These are phyloP conservation scores for Biscogniauxia mediterranea DNA, from an alignment of 2,329 filamentous ascomycete genomes.

Conservation along the genomic window DNA sequence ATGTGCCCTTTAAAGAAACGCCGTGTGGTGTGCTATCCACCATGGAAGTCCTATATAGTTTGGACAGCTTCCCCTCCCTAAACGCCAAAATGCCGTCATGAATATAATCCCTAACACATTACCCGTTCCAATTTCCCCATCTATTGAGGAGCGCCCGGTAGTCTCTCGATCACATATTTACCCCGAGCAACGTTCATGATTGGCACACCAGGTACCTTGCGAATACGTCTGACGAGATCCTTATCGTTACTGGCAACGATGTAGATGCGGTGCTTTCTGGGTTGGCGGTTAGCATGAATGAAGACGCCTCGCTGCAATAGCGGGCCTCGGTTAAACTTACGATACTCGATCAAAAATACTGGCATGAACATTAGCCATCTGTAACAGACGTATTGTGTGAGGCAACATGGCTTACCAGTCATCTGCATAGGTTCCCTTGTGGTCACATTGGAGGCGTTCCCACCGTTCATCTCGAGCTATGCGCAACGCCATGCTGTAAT, in stretches of 20 bases:
- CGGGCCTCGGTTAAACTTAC: not conserved
- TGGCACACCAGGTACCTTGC: slow-evolving; percentile 72
- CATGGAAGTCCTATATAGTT: not conserved
- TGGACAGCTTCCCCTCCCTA: slow-evolving; percentile 1
- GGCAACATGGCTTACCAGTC: slow-evolving; percentile 54
- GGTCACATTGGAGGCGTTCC: slow-evolving; percentile 81
- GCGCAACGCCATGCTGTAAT: slow-evolving; percentile 1
- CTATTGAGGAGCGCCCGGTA: slow-evolving; percentile 75
- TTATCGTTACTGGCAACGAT: slow-evolving; percentile 72
- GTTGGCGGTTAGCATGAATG: not conserved
- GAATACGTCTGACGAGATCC: slow-evolving; percentile 76
- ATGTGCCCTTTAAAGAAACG: slow-evolving; percentile 6
- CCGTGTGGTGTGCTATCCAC: slow-evolving; percentile 11
- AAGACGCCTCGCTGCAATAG: not conserved
- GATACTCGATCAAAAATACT: slow-evolving; percentile 1
- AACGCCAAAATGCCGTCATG: slow-evolving; percentile 12
- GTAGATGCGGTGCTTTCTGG: slow-evolving; percentile 57
- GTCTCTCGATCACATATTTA: slow-evolving; percentile 91
- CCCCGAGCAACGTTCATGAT: slow-evolving; percentile 80
- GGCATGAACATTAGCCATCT: slow-evolving; percentile 5
- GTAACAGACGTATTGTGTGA: not conserved
- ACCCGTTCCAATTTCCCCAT: not conserved
- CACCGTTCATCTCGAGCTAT: slow-evolving; percentile 90
- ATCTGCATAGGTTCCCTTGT: slow-evolving; percentile 75
- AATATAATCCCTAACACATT: slow-evolving; percentile 1